Base-by-base conservation (phyloP, 1,139 yeast species). In the Pichia sp. region DNA sequence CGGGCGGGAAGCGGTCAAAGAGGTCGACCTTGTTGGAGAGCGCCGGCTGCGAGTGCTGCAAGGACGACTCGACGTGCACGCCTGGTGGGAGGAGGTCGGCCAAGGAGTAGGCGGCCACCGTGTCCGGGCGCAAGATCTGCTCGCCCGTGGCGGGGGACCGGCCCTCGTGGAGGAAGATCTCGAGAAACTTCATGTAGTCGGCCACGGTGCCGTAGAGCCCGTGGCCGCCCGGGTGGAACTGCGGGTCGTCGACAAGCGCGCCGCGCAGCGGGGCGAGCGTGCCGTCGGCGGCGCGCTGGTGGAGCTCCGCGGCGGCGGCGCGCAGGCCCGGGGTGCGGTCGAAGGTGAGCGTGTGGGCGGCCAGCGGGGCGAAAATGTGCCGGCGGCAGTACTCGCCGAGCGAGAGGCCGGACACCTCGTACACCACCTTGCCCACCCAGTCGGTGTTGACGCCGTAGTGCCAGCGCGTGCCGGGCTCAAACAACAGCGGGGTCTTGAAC, bases 191-290 rank as follows among this genome's bases (percentile, higher is more conserved):
- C 42, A 53, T 47, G 30, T 26, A 55, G 26, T 55, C 58, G 4
- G 41, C 10, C 16, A 53, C 26, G 6, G 40, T 50, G 48, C 58
- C 58, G 40, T 47, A 55, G 4, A 45, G 42, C 4, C 58, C 58
- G 30, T 55, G 58, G 13, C 58, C 58, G 30, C 58, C 58, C 13
- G 58, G 46, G 47, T 55, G 47, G 26, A 55, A 55, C 11, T 46
- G 16, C 11, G 56, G 45, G 7, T 53, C 16, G 3, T 38, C 31
- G 1, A 26, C 11, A 5, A 45, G 19, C 4, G 50, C 8, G 40
- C 45, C 19, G 15, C 42, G 29, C 15, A 53, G 40, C 4, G 54
- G 43, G 6, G 11, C 11, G 8, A 50, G 3, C 29, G 36, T 13
- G 10, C 41, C 41, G 19, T 38, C 30, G 8, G 26, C 10, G 16